phyloP scores from a whole-genome alignment of 805 yeast genomes.

The Hanseniaspora singularis region DNA sequence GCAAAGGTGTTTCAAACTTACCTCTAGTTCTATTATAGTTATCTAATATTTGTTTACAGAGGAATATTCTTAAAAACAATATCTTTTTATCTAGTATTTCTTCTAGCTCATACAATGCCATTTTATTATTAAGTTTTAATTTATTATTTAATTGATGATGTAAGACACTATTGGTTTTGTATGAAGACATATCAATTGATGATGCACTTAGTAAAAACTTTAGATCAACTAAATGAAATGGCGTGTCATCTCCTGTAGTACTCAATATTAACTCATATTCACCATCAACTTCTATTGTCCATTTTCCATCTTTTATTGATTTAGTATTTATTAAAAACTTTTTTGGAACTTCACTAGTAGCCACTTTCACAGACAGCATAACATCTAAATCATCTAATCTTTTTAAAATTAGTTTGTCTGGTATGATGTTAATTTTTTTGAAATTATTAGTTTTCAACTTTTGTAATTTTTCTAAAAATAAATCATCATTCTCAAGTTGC shows the following conservation, averaged over 20 bases:
- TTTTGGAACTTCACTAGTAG: conserved; percentile 54
- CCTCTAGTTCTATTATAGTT: conserved; percentile 11
- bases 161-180: conserved; percentile 17
- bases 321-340: conserved; percentile 44
- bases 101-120: conserved; percentile 24
- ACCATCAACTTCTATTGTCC: conserved; percentile 47
- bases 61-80: conserved; percentile 26
- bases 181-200: conserved; percentile 15
- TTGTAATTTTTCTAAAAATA: conserved; percentile 29
- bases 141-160: conserved; percentile 28
- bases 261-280: conserved; percentile 72
- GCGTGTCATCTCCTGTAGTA: conserved; percentile 53
- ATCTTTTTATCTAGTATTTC: conserved; percentile 28
- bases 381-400: conserved; percentile 61
- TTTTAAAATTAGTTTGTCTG: conserved; percentile 44
- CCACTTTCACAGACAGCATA: conserved; percentile 60
- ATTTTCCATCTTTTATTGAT: conserved; percentile 62
- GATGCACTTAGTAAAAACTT: conserved; percentile 39
- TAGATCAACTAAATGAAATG: conserved; percentile 70
- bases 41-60: conserved; percentile 25
- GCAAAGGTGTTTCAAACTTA: conserved; percentile 7
- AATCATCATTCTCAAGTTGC: conserved; percentile 51
- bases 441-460: background rate
- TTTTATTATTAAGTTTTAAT: conserved; percentile 16
- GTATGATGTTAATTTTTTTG: conserved; percentile 27